These are phyloP conservation scores for Debaryomycetaceae sp. DNA, from an alignment of 1,139 yeast species.

Conservation along the genomic window DNA sequence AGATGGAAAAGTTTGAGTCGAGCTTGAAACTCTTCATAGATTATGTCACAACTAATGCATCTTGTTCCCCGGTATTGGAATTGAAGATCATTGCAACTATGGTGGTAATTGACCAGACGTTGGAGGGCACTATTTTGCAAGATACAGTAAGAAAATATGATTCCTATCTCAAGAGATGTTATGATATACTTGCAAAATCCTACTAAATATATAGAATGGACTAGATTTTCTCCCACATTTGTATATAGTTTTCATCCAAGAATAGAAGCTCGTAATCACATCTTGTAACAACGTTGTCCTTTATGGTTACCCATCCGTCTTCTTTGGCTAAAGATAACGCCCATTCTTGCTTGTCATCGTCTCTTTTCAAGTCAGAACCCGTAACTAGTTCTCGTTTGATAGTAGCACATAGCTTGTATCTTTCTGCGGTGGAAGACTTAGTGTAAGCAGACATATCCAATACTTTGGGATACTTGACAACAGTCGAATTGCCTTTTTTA, in stretches of 20 bases:
- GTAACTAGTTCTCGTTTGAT: slow-evolving; percentile 41
- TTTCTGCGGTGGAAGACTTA: slow-evolving; percentile 13
- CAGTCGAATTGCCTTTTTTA: slow-evolving; percentile 52
- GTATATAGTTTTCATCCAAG: slow-evolving; percentile 60
- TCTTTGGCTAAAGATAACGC: slow-evolving; percentile 46
- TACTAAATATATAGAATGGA: not conserved
- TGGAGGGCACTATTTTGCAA: slow-evolving; percentile 17
- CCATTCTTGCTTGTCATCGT: slow-evolving; percentile 41
- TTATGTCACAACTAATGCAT: slow-evolving; percentile 4
- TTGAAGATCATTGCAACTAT: slow-evolving; percentile 20
- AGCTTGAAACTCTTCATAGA: slow-evolving; percentile 11
- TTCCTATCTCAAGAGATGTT: slow-evolving; percentile 8
- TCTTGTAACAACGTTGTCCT: slow-evolving; percentile 44
- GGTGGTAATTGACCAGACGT: slow-evolving; percentile 15
- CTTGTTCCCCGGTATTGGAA: slow-evolving; percentile 8
- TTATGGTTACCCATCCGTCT: slow-evolving; percentile 55
- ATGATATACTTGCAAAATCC: slow-evolving; percentile 5
- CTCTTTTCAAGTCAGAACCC: slow-evolving; percentile 17
- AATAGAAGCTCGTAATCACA: slow-evolving; percentile 60
- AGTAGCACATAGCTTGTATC: slow-evolving; percentile 50
- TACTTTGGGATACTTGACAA: slow-evolving; percentile 56
- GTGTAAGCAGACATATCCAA: slow-evolving; percentile 37
- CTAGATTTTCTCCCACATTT: slow-evolving; percentile 52
- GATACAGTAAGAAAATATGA: slow-evolving; percentile 7
- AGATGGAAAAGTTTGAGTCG: slow-evolving; percentile 12